Conservation (phyloP, 2,329 filamentous ascomycete species). For the Ascosphaera aggregata region DNA sequence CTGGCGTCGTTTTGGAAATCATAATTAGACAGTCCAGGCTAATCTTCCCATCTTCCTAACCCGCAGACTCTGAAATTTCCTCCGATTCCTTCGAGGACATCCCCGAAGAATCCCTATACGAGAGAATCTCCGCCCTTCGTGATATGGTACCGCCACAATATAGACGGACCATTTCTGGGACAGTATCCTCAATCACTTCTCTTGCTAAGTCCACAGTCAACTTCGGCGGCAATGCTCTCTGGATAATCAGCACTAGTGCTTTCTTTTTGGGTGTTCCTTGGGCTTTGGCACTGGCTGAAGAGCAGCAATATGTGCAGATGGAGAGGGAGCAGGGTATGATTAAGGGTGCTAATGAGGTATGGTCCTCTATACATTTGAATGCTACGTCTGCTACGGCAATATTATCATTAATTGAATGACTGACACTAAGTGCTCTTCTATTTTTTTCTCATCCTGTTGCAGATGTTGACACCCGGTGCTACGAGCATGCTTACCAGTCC, state of each 20-base stretch:
- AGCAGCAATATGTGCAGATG: constrained; percentile 93
- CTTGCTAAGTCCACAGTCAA: constrained; percentile 23
- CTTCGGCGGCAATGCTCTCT: constrained; percentile 68
- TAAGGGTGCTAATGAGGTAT: constrained; percentile 62
- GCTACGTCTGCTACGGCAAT: not conserved
- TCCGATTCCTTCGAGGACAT: constrained; percentile 43
- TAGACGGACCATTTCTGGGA: constrained; percentile 42
- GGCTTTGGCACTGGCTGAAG: constrained; percentile 78
- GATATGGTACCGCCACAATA: constrained; percentile 55
- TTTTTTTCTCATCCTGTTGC: not conserved
- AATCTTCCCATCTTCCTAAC: constrained; percentile 5
- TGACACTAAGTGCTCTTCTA: not conserved
- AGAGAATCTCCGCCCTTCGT: constrained; percentile 47
- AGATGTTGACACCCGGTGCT: constrained; percentile 21
- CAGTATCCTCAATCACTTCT: constrained; percentile 22
- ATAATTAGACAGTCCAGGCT: too few species aligned
- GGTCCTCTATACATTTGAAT: constrained; percentile 9
- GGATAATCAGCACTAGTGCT: constrained; percentile 75
- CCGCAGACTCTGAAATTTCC: constrained; percentile 58
- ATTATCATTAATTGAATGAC: not conserved
- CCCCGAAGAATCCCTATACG: constrained; percentile 37
- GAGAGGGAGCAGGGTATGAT: constrained; percentile 95
- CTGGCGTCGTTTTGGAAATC: too few species aligned
- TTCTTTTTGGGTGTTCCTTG: constrained; percentile 82
- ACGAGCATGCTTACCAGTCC: constrained; percentile 6